Percentiles rank a stretch among this genome's conserved stretches.
phyloP scores from a whole-genome alignment of 2,329 filamentous ascomycete species.

The Pseudogymnoascus sp. region DNA sequence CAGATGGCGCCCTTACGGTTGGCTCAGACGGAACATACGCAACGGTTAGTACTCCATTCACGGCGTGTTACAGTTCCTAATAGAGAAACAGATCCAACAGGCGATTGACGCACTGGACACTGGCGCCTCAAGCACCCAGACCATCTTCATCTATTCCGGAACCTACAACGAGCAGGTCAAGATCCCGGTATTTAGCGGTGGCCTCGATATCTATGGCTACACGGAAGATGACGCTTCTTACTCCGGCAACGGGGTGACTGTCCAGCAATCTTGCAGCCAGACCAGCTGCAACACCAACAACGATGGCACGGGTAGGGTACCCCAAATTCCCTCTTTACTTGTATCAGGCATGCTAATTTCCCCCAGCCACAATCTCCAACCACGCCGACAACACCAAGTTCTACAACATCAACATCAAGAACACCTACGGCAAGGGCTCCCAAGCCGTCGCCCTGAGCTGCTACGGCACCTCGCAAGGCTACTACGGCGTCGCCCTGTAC shows the following conservation, averaged over 20 bases:
- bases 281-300: conserved; percentile 31
- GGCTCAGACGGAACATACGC: conserved; percentile 34
- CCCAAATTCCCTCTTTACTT: background rate
- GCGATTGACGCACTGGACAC: conserved; percentile 44
- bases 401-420: conserved; percentile 52
- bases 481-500: conserved; percentile 47
- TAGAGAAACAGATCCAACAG: conserved; percentile 32
- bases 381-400: conserved; percentile 41
- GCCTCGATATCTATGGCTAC: conserved; percentile 47
- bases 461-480: conserved; percentile 42
- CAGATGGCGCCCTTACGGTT: conserved; percentile 40
- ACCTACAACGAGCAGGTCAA: conserved; percentile 52
- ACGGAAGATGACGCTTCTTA: conserved; percentile 40
- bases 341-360: background rate
- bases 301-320: conserved; percentile 29
- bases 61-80: background rate
- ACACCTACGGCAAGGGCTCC: conserved; percentile 39
- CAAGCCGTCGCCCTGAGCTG: conserved; percentile 48
- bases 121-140: conserved; percentile 36
- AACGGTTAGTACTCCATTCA: conserved; percentile 27
- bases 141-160: conserved; percentile 47
- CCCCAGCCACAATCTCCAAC: conserved; percentile 25
- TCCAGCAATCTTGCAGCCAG: conserved; percentile 33
- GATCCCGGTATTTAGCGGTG: conserved; percentile 37
- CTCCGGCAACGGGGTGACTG: conserved; percentile 42